Percentiles rank a stretch among this genome's conserved stretches.
Conservation (phyloP, 768 basidiomycete genomes). For the Daedaleopsis sinensis region DNA sequence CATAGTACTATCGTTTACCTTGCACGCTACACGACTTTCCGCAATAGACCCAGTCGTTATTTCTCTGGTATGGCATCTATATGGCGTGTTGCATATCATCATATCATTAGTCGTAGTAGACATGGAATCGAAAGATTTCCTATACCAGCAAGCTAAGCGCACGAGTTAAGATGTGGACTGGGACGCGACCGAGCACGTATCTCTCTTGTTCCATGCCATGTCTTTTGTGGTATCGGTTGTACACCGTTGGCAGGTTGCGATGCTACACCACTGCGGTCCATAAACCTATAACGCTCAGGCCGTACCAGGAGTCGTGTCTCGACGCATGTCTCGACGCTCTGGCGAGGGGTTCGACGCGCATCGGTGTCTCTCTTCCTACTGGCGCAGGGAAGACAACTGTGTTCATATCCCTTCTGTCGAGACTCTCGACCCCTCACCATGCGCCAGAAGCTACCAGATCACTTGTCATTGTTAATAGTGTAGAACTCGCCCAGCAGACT, state of each 20-base stretch:
- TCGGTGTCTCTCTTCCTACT: conserved; percentile 85
- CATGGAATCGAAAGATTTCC: conserved; percentile 16
- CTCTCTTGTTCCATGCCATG: conserved; percentile 22
- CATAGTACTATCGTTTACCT: conserved; percentile 34
- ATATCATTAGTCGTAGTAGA: conserved; percentile 25
- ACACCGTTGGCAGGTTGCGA: background rate
- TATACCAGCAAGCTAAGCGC: conserved; percentile 12
- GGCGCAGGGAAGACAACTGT: conserved; percentile 91
- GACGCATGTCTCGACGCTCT: conserved; percentile 77
- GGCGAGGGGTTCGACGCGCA: conserved; percentile 63
- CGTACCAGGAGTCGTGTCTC: conserved; percentile 86
- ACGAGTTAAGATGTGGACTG: background rate
- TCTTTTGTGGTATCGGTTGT: background rate
- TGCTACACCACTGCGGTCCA: background rate
- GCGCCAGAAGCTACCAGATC: conserved; percentile 54
- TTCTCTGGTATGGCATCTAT: conserved; percentile 26
- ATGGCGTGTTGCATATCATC: conserved; percentile 21
- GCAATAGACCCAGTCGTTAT: conserved; percentile 38
- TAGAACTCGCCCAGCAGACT: conserved; percentile 89
- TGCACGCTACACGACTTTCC: conserved; percentile 31
- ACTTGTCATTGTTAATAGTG: conserved; percentile 85
- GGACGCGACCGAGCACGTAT: background rate
- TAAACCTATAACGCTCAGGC: conserved; percentile 52
- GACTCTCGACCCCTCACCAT: conserved; percentile 49
- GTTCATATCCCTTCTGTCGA: conserved; percentile 80